These are phyloP conservation scores for Vitellaria paradoxa DNA, from an alignment of 179 eudicot species.

Conservation along the genomic window DNA sequence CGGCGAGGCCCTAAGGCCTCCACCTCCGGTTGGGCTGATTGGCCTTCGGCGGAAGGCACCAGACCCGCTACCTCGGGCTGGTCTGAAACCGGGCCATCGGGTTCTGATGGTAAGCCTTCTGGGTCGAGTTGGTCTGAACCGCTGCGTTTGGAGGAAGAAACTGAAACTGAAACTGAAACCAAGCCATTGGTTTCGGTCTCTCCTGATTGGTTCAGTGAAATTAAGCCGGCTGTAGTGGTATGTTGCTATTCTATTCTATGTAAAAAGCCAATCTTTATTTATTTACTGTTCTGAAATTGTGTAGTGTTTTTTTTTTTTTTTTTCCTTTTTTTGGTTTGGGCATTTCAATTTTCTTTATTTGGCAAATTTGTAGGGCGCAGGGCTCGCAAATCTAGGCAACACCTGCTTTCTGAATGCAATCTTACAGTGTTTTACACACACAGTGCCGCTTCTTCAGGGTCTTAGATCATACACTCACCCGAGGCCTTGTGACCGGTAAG, in stretches of 20 bases:
- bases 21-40: not conserved
- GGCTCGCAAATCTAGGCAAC: conserved; percentile 74
- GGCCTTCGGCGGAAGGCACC: not conserved
- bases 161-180: not conserved
- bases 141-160: not conserved
- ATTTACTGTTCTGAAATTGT: not conserved
- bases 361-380: conserved; percentile 64
- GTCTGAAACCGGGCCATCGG: conserved; percentile 5
- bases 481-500: conserved; percentile 51
- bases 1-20: not conserved
- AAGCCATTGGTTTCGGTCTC: not conserved
- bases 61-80: not conserved
- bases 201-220: not conserved
- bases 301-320: not conserved
- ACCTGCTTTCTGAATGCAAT: conserved; percentile 89
- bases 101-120: not conserved
- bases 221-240: conserved; percentile 5
- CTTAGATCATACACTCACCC: conserved; percentile 39
- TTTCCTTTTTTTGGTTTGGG: not conserved
- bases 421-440: conserved; percentile 82
- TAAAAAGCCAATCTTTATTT: not conserved
- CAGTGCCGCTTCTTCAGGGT: conserved; percentile 72
- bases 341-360: not conserved
- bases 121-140: not conserved
- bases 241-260: not conserved